Evolutionary conservation across 108 stramenopile genomes (phyloP).

Genomic region (Aurantiochytrium sp.): DNA sequence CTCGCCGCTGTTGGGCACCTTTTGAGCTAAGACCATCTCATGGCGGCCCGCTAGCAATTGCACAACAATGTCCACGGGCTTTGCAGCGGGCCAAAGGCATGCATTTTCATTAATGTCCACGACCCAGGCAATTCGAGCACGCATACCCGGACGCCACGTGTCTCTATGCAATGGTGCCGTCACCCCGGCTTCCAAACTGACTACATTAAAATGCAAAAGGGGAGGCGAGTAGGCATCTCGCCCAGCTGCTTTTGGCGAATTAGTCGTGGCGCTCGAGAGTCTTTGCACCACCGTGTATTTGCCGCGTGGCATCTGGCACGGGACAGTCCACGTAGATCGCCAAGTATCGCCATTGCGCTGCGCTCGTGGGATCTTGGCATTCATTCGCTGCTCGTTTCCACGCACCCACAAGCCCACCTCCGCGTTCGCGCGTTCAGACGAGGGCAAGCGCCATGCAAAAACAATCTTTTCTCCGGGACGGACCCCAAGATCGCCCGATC

Average conservation of each 20-base stretch:
- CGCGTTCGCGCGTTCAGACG: too few species aligned
- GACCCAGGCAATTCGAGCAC: not conserved
- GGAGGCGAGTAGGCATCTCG: not conserved
- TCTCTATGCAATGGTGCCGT: not conserved
- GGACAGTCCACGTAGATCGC: too few species aligned
- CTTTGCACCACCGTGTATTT: too few species aligned
- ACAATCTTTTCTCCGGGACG: not conserved
- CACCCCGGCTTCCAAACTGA: not conserved
- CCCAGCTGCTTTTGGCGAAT: too few species aligned
- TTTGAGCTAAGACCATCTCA: not conserved
- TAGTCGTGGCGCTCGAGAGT: too few species aligned
- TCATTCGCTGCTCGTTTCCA: too few species aligned
- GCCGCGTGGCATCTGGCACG: too few species aligned
- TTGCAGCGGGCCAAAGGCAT: not conserved
- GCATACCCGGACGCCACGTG: not conserved
- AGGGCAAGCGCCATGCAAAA: not conserved
- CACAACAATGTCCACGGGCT: not conserved
- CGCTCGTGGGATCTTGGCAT: too few species aligned
- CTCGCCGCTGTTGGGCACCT: not conserved
- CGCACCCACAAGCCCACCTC: too few species aligned
- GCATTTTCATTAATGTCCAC: not conserved
- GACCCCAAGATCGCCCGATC: not conserved
- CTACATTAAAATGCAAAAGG: not conserved
- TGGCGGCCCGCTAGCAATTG: not conserved
- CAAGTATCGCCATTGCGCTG: too few species aligned